phyloP scores from a whole-genome alignment of 2,329 filamentous ascomycete genomes.

The Gnomoniopsis smithogilvyi region DNA sequence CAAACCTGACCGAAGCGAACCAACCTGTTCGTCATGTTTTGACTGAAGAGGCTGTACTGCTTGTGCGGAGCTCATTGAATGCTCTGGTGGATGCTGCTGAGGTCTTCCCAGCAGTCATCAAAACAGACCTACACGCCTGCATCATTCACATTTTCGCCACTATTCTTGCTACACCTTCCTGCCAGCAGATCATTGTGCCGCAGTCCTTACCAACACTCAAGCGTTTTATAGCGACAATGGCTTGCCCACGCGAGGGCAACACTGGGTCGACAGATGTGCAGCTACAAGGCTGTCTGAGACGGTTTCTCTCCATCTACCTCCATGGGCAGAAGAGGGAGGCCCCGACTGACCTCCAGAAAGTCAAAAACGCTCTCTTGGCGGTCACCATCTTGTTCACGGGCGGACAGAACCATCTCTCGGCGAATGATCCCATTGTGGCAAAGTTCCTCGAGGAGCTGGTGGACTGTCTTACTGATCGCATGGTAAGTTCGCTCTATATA shows the following conservation, averaged over 20 bases:
- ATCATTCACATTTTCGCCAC: slow-evolving; percentile 96
- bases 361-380: slow-evolving; percentile 88
- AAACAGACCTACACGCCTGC: slow-evolving; percentile 91
- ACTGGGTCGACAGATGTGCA: slow-evolving; percentile 60
- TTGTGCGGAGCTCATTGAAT: slow-evolving; percentile 77
- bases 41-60: slow-evolving; percentile 79
- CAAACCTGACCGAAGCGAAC: slow-evolving; percentile 70
- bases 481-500: slow-evolving; percentile 45
- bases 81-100: slow-evolving; percentile 92
- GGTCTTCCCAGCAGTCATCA: slow-evolving; percentile 95
- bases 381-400: slow-evolving; percentile 86
- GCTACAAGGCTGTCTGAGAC: slow-evolving; percentile 75
- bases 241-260: slow-evolving; percentile 38
- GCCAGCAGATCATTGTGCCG: slow-evolving; percentile 85
- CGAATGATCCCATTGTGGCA: slow-evolving; percentile 70
- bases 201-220: slow-evolving; percentile 89
- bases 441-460: slow-evolving; percentile 77
- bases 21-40: slow-evolving; percentile 70
- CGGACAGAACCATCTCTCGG: slow-evolving; percentile 68
- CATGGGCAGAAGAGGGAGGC: slow-evolving; percentile 71
- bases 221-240: slow-evolving; percentile 79
- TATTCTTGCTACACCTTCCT: slow-evolving; percentile 81
- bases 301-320: slow-evolving; percentile 77
- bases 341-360: slow-evolving; percentile 77
- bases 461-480: slow-evolving; percentile 77